Evolutionary conservation across 1,284 basidiomycete species (phyloP).

Genomic region (Xerocomus minutiporus): DNA sequence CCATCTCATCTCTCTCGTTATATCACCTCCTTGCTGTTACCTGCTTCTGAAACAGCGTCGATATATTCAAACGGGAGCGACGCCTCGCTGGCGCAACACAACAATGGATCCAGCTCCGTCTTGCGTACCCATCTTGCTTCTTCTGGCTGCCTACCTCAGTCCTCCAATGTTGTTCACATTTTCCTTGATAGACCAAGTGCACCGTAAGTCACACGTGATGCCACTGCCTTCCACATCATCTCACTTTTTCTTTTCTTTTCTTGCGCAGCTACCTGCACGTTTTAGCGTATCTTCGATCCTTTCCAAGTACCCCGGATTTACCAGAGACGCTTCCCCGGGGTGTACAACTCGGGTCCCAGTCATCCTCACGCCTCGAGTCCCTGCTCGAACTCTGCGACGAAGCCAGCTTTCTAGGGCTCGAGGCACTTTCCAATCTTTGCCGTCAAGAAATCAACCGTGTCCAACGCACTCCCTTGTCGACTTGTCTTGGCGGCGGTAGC

Average conservation of each 20-base stretch:
- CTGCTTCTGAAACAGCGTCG: slow-evolving; percentile 44
- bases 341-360: slow-evolving; percentile 46
- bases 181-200: slow-evolving; percentile 76
- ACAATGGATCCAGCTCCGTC: slow-evolving; percentile 34
- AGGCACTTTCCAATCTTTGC: slow-evolving; percentile 58
- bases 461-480: slow-evolving; percentile 24
- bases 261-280: slow-evolving; percentile 59
- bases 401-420: slow-evolving; percentile 63
- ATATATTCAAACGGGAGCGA: slow-evolving; percentile 48
- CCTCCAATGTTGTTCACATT: slow-evolving; percentile 54
- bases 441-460: slow-evolving; percentile 56
- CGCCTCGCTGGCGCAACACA: slow-evolving; percentile 21
- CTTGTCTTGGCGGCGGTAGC: neutral
- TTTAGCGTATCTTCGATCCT: slow-evolving; percentile 62
- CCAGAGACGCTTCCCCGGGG: slow-evolving; percentile 56
- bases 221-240: neutral
- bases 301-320: slow-evolving; percentile 40
- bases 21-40: slow-evolving; percentile 44
- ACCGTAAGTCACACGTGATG: slow-evolving; percentile 50
- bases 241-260: neutral
- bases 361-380: slow-evolving; percentile 51
- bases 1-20: slow-evolving; percentile 61
- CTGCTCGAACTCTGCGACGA: slow-evolving; percentile 73
- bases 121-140: slow-evolving; percentile 60
- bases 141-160: slow-evolving; percentile 48